Evolutionary conservation across 192 early-diverging fungal species (phyloP).

Genomic region (Rhizoclosmatium globosum): DNA sequence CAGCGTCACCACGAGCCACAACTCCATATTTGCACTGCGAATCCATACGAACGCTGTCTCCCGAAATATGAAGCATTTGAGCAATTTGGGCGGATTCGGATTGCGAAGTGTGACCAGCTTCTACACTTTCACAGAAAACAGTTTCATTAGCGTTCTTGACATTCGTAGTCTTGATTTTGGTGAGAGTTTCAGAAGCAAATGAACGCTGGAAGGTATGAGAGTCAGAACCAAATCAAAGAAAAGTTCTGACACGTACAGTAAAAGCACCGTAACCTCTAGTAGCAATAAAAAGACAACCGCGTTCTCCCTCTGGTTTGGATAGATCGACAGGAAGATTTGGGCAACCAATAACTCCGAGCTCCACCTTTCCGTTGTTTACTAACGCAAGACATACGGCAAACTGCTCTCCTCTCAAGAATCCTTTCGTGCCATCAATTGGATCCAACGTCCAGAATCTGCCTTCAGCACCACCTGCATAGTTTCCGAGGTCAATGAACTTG

Average conservation of each 20-base stretch:
- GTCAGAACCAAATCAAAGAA: background rate
- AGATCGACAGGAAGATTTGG: conserved; percentile 68
- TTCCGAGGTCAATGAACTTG: conserved; percentile 90
- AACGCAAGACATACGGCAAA: conserved; percentile 96
- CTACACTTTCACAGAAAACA: conserved; percentile 94
- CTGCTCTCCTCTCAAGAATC: conserved; percentile 97
- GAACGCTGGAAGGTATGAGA: conserved; percentile 53
- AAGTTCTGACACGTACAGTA: conserved; percentile 61
- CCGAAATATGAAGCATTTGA: conserved; percentile 78
- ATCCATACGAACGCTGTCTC: conserved; percentile 91
- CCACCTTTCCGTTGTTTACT: conserved; percentile 86
- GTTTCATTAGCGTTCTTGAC: conserved; percentile 67
- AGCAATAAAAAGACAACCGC: conserved; percentile 87
- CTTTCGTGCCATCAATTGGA: conserved; percentile 94
- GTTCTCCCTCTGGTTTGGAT: conserved; percentile 65
- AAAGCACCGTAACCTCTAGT: conserved; percentile 90
- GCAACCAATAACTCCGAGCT: conserved; percentile 90
- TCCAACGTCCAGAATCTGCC: conserved; percentile 78
- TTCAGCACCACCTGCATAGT: conserved; percentile 76
- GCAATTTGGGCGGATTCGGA: conserved; percentile 78
- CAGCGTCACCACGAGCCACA: conserved; percentile 90
- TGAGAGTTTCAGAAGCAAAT: conserved; percentile 59
- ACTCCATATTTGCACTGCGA: conserved; percentile 97
- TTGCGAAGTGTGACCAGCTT: conserved; percentile 90
- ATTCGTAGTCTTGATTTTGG: conserved; percentile 66